Percentiles rank a stretch among this genome's conserved stretches.
These are phyloP conservation scores for Amorphotheca resinae DNA, from an alignment of 495 filamentous ascomycete species.

Conservation along the genomic window DNA sequence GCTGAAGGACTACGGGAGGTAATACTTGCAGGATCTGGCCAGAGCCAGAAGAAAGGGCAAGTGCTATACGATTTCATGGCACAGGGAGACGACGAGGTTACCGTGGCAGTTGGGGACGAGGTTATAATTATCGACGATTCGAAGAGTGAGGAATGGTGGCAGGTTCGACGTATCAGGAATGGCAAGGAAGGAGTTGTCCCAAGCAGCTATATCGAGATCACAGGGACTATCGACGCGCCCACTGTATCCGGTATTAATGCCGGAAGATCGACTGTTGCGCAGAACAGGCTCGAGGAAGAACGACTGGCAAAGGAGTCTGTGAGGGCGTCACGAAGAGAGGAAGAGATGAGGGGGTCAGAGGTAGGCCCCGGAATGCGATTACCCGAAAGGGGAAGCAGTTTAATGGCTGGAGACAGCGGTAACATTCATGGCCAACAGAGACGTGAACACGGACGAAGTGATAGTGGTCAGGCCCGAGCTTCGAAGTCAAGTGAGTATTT, in stretches of 20 bases:
- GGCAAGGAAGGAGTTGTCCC: conserved; percentile 96
- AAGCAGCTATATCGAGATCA: conserved; percentile 87
- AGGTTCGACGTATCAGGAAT: conserved; percentile 79
- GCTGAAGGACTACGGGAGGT: conserved; percentile 82
- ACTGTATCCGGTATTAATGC: conserved; percentile 45
- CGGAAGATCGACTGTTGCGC: conserved; percentile 60
- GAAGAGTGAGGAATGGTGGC: conserved; percentile 97
- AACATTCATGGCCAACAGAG: conserved; percentile 50
- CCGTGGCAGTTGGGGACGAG: conserved; percentile 79
- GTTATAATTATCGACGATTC: conserved; percentile 81
- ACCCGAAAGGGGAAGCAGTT: conserved; percentile 56
- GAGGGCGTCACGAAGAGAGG: conserved; percentile 42
- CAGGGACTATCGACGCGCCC: conserved; percentile 41
- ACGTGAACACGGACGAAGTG: conserved; percentile 49
- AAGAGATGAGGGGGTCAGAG: conserved; percentile 49
- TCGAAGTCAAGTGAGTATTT: conserved; percentile 64
- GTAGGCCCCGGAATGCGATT: conserved; percentile 64
- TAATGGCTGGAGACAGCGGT: conserved; percentile 42
- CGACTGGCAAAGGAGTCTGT: conserved; percentile 64
- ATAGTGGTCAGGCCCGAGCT: conserved; percentile 13
- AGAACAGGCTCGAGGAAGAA: conserved; percentile 75
- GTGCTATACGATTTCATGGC: conserved; percentile 94
- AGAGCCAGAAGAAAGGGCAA: conserved; percentile 61
- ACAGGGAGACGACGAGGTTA: conserved; percentile 93
- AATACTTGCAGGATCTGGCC: conserved; percentile 59